Evolutionary conservation across 495 filamentous ascomycete species (phyloP), one percentile per base, ranked within the genome.

Genomic region (Parmelia sp.): DNA sequence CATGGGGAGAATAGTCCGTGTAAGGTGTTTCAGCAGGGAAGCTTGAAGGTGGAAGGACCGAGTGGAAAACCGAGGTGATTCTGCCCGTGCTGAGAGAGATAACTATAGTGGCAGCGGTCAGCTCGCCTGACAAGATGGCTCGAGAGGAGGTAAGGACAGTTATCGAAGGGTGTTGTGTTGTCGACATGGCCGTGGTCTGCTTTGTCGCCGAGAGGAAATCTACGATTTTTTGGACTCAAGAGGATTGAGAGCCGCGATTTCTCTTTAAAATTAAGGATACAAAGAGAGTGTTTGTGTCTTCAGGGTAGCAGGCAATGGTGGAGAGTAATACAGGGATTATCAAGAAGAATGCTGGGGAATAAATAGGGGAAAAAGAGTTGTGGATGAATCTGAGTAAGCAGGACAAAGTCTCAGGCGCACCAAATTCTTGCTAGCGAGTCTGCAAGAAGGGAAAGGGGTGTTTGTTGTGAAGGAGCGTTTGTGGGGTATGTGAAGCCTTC

Each of bases 141-240:
- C 91, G 85, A 3, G 87, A 88, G 9, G 93, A 97, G 56, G 88
- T 86, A 62, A 97, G 82, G 65, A 97, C 91, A 37, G 80, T 83
- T 71, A 88, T 83, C 19, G 72, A 63, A 56, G 67, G 60, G 6
- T 33, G 61, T 14, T 72, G 76, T 47, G 40, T 29, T 68, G 55
- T 68, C 17, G 62, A 57, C 53, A 63, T 53, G 4, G 36, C 23
- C 25, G 36, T 45, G 29, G 25, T 39, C 12, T 40, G 25, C 31
- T 23, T 25, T 33, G 44, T 31, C 2, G 25, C 42, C 35, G 67
- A 71, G 68, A 71, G 65, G 68, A 72, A 45, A 72, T 70, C 44
- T 68, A 57, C 39, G 65, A 57, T 33, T 68, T 65, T 23, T 69
- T 71, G 58, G 70, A 65, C 57, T 73, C 72, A 58, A 64, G 65